These are phyloP conservation scores for Tulasnella sp. DNA, from an alignment of 768 basidiomycete genomes.

Conservation along the genomic window DNA sequence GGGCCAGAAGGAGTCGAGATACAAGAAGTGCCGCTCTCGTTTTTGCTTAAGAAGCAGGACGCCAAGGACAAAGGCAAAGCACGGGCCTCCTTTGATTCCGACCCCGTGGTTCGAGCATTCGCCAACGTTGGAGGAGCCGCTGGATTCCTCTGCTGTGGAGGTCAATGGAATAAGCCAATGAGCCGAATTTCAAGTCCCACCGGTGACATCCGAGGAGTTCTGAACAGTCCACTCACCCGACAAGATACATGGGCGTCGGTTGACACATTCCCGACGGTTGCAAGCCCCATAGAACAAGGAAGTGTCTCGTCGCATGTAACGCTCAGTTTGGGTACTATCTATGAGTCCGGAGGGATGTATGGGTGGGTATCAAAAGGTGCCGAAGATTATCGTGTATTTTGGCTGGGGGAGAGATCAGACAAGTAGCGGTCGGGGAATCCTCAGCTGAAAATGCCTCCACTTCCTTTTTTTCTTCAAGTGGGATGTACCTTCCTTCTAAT, in stretches of 20 bases:
- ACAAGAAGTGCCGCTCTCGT: conserved; percentile 59
- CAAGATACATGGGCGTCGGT: conserved; percentile 6
- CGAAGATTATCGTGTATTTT: conserved; percentile 77
- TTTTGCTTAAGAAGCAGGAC: conserved; percentile 39
- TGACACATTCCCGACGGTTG: background rate
- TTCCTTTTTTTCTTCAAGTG: background rate
- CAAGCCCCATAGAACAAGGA: background rate
- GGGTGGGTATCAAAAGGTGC: conserved; percentile 71
- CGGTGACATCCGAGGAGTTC: background rate
- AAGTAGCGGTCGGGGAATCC: background rate
- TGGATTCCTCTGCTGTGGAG: conserved; percentile 54
- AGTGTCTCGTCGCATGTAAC: conserved; percentile 23
- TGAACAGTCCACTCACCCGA: background rate
- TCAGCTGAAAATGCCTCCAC: too few relatives aligned
- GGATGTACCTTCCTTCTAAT: background rate
- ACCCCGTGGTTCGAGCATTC: conserved; percentile 53
- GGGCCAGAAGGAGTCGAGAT: conserved; percentile 70
- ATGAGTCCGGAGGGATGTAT: conserved; percentile 64
- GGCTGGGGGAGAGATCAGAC: conserved; percentile 52
- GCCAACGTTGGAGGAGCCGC: conserved; percentile 61
- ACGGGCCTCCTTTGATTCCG: conserved; percentile 35
- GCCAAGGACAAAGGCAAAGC: conserved; percentile 47
- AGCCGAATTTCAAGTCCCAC: background rate
- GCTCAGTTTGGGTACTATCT: conserved; percentile 35
- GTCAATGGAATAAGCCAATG: conserved; percentile 46